Base-by-base conservation (phyloP, 1,284 basidiomycete species). In the Papiliotrema fonsecae region DNA sequence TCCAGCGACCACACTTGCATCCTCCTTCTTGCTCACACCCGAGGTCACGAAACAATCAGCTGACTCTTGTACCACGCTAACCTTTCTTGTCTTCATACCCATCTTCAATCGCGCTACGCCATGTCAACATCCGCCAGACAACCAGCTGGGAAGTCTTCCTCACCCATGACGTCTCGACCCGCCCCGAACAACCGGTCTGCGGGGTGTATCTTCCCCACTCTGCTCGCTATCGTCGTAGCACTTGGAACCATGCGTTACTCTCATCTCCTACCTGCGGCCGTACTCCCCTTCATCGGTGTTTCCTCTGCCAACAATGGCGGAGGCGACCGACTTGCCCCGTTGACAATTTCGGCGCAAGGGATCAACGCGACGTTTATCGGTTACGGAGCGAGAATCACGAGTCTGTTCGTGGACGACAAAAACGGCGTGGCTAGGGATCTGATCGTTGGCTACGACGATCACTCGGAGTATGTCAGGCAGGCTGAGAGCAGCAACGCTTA, bases 311-410 rank as follows among this genome's bases (percentile, higher is more conserved):
- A 16, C 34, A 19, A n/a, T 19, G 34, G 34, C 6, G 19, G 19
- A 14, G 16, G 16, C 34, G 57, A 60, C 35, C 55, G 52, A 3
- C 28, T 61, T 18, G 51, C 57, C 26, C 58, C 58, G 34, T 53
- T 54, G 42, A 49, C 50, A 11, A 59, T 68, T 49, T 45, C 26
- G 22, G 57, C 60, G 2, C 27, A 59, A 0, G 62, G 65, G 14
- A 68, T 68, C 58, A 56, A 54, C 30, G 65, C 65, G 7, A 61
- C 58, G 0, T 61, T 68, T 45, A 60, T 68, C 24, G 51, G 54
- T 2, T 57, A 56, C 48, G 65, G 65, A 24, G 64, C 65, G 36
- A 54, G 61, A 24, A 35, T 68, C 4, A 62, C 58, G n/a, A 57
- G 57, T 27, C 53, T 68, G 16, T 56, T 45, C 24, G 62, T 68